Percentiles rank a stretch among this genome's conserved stretches.
These are phyloP conservation scores for Paraphysoderma sedebokerense DNA, from an alignment of 371 early-diverging fungal genomes.

Conservation along the genomic window DNA sequence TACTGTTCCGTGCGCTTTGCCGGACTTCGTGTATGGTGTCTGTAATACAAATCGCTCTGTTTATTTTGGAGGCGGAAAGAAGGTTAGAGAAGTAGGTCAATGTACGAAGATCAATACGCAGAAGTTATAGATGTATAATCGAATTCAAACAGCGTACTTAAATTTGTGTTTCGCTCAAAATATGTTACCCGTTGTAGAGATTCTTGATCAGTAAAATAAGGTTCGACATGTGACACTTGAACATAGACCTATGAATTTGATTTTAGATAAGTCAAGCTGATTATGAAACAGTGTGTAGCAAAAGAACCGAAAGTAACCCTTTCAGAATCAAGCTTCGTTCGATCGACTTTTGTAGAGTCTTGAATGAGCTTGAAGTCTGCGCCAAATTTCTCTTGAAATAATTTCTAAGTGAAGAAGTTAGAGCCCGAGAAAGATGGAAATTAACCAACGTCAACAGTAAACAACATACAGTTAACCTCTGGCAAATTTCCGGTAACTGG, in stretches of 20 bases:
- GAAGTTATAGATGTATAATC: too few species aligned
- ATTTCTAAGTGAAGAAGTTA: too few species aligned
- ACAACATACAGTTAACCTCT: not conserved
- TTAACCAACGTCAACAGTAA: too few species aligned
- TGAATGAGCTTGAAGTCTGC: conserved; percentile 4
- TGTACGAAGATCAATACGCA: too few species aligned
- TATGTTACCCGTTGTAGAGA: not conserved
- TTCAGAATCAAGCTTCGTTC: conserved; percentile 1
- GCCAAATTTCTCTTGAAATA: too few species aligned
- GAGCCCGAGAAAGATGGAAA: too few species aligned
- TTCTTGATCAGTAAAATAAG: conserved; percentile 3
- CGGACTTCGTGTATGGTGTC: conserved; percentile 3
- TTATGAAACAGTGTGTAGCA: not conserved
- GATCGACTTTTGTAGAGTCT: conserved; percentile 6
- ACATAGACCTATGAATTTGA: not conserved
- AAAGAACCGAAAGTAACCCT: not conserved
- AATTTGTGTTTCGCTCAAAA: not conserved
- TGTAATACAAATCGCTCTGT: conserved; percentile 5
- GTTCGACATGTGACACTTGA: conserved; percentile 8
- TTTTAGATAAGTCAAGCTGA: not conserved
- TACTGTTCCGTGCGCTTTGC: conserved; percentile 6
- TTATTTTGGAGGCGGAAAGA: not conserved
- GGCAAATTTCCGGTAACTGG: conserved; percentile 2
- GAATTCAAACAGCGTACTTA: too few species aligned
- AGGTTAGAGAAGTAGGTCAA: not conserved